These are phyloP conservation scores for Verbascum thapsus DNA, from an alignment of 257 asterid genomes.

Conservation along the genomic window DNA sequence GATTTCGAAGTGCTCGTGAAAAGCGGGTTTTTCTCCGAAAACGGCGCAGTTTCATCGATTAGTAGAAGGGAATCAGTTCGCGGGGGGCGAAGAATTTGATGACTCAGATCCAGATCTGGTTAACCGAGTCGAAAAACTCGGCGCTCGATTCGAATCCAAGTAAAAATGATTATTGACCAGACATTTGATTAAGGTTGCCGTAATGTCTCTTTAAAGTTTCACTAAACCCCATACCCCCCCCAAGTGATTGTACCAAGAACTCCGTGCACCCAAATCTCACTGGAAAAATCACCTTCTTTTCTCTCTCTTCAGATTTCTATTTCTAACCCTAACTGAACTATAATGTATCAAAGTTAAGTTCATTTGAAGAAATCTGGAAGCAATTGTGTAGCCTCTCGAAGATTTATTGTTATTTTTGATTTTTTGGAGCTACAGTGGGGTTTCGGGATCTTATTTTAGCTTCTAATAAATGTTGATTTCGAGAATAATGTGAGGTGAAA, in stretches of 20 bases:
- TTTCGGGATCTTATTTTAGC: conserved; percentile 39
- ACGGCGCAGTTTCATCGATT: conserved; percentile 30
- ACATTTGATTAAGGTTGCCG: too few relatives aligned
- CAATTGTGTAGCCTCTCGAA: too few relatives aligned
- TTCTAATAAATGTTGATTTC: conserved; percentile 32
- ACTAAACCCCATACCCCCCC: conserved; percentile 52
- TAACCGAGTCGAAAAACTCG: conserved; percentile 66
- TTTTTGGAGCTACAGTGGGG: conserved; percentile 33
- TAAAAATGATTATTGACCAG: too few relatives aligned
- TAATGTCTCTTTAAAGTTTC: conserved; percentile 70
- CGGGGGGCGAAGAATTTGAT: conserved; percentile 63
- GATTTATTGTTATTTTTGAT: too few relatives aligned
- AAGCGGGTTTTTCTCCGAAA: conserved; percentile 45
- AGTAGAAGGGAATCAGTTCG: conserved; percentile 54
- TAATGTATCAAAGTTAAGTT: neutral
- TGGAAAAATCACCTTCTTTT: conserved; percentile 36
- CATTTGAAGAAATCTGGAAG: conserved; percentile 17
- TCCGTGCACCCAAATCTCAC: conserved; percentile 57
- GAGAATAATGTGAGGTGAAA: conserved; percentile 38
- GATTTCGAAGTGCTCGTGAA: conserved; percentile 64
- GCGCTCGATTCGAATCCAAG: conserved; percentile 71
- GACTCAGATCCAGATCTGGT: conserved; percentile 90
- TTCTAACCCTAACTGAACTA: neutral
- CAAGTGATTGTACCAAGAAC: conserved; percentile 43
- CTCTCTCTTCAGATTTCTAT: conserved; percentile 11